Base-by-base conservation (phyloP, 2,329 filamentous ascomycete species). In the Grosmannia serpens region DNA sequence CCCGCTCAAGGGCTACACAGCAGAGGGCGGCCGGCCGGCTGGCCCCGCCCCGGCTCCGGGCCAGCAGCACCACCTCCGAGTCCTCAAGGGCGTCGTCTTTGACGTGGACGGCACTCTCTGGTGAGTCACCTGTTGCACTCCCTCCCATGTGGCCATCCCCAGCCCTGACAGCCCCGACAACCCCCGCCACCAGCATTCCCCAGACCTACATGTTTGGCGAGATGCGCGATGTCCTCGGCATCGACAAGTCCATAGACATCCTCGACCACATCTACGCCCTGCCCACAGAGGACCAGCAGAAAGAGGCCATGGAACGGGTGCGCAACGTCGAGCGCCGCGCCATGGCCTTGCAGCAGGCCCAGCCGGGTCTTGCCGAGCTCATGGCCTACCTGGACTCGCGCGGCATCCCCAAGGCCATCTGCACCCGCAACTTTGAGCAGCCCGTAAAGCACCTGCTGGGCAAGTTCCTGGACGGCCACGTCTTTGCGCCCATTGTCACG, bases 31-130 rank as follows among this genome's bases (percentile, higher is more conserved):
- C 3, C 64, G 66, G 27, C 47, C 57, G 22, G n/a, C 58, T 11
- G 22, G 38, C 2, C n/a, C 58, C 17, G 20, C 46, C 4, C 29
- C 35, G 22, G 22, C 44, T 10, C 44, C 33, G 3, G 38, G n/a
- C 17, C 53, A 58, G 7, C 57, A 33, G 4, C 59, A 57, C 29
- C 58, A 50, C 27, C 67, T 68, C 10, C 58, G 38, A 13, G 55
- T 58, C n/a, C 70, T 87, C 31, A 76, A 76, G 61, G 84, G 84
- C 4, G 73, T 87, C 1, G 78, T 97, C 17, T 97, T 97, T 72
- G 92, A 99, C 73, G 89, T 99, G 62, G 92, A 99, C 71, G 92
- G 92, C 4, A 99, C 92, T 27, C 73, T 97, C 61, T 96, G 87
- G 91, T 95, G 73, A 7, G 63, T 58, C 41, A 15, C 10, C 41